Percentiles rank a stretch among this genome's conserved stretches.
Conservation (phyloP, 352 stramenopile genomes). For the Globisporangium echinulatum region DNA sequence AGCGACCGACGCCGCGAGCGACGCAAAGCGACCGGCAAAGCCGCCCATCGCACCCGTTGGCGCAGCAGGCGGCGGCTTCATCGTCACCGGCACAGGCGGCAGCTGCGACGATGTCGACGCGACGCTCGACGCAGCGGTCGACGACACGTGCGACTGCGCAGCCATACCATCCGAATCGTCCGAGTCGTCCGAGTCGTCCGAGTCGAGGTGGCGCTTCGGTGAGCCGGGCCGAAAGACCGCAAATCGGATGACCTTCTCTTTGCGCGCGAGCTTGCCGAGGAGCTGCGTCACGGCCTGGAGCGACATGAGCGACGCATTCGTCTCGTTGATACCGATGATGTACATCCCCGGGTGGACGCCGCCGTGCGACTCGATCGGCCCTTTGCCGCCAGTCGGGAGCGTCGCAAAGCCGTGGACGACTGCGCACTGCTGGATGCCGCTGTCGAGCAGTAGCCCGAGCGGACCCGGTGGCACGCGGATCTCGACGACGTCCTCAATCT, state of each 20-base stretch:
- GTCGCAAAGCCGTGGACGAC: slow-evolving; percentile 80
- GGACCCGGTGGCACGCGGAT: slow-evolving; percentile 64
- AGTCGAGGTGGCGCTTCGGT: slow-evolving; percentile 31
- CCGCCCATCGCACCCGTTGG: slow-evolving; percentile 18
- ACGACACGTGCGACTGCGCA: slow-evolving; percentile 24
- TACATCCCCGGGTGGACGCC: slow-evolving; percentile 74
- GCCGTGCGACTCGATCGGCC: slow-evolving; percentile 56
- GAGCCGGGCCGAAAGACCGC: slow-evolving; percentile 59
- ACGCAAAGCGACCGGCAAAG: slow-evolving; percentile 59
- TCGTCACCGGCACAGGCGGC: slow-evolving; percentile 24
- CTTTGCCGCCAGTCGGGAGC: slow-evolving; percentile 46
- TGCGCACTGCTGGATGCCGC: slow-evolving; percentile 68
- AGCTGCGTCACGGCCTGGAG: slow-evolving; percentile 62
- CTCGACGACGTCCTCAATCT: slow-evolving; percentile 73
- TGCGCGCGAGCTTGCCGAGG: slow-evolving; percentile 63
- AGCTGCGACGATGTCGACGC: slow-evolving; percentile 17
- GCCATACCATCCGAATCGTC: slow-evolving; percentile 34
- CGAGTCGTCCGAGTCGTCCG: slow-evolving; percentile 35
- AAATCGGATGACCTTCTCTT: slow-evolving; percentile 79
- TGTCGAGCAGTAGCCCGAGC: slow-evolving; percentile 70
- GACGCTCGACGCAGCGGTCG: slow-evolving; percentile 7
- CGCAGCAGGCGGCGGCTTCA: slow-evolving; percentile 19
- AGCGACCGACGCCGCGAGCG: slow-evolving; percentile 42
- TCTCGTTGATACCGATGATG: slow-evolving; percentile 85
- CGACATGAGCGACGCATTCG: slow-evolving; percentile 78